These are phyloP conservation scores for Cucurbita ficifolia DNA, from an alignment of 306 rosid genomes.

Conservation along the genomic window DNA sequence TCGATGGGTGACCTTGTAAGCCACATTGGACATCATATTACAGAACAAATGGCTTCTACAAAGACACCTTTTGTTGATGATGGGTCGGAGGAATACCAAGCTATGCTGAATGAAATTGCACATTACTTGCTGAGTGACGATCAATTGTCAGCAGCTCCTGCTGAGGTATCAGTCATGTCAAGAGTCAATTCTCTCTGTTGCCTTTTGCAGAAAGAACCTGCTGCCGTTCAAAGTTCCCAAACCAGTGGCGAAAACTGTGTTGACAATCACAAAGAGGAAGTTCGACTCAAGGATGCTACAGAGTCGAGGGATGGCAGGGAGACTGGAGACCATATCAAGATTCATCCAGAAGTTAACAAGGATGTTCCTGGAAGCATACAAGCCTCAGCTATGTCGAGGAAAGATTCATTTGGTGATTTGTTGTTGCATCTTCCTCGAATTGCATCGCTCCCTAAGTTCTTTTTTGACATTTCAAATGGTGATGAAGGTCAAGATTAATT, in stretches of 20 bases:
- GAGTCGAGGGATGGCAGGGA: constrained; percentile 1
- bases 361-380: constrained; percentile 24
- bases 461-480: constrained; percentile 55
- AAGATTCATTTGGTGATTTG: constrained; percentile 68
- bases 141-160: constrained; percentile 37
- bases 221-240: constrained; percentile 17
- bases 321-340: constrained; percentile 12
- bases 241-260: constrained; percentile 6
- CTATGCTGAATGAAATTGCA: constrained; percentile 48
- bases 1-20: constrained; percentile 54
- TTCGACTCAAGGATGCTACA: background rate
- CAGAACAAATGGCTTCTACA: constrained; percentile 49
- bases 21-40: constrained; percentile 53
- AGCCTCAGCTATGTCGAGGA: constrained; percentile 49
- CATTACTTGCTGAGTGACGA: constrained; percentile 56
- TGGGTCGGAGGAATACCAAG: constrained; percentile 30
- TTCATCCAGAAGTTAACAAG: constrained; percentile 19
- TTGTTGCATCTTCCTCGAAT: constrained; percentile 66
- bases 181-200: constrained; percentile 76
- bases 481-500: constrained; percentile 21
- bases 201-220: constrained; percentile 67
- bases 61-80: constrained; percentile 28
- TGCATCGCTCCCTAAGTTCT: constrained; percentile 55
- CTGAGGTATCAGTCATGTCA: constrained; percentile 68
- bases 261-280: constrained; percentile 16